phyloP scores from a whole-genome alignment of 1,284 basidiomycete species.

The Chondrostereum purpureum region DNA sequence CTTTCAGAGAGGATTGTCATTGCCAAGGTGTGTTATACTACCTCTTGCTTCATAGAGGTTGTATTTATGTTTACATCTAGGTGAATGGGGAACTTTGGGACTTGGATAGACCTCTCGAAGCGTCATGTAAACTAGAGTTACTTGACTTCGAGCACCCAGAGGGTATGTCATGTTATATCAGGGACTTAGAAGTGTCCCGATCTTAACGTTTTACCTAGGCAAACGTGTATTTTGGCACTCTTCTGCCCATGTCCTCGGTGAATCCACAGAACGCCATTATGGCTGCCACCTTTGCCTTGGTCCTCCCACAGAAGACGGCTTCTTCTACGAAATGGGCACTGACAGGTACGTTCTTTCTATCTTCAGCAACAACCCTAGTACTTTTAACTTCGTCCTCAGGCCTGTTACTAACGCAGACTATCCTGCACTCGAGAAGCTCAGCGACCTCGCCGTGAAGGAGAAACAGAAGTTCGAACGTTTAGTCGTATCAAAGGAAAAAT shows the following conservation, averaged over 20 bases:
- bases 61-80: slow-evolving; percentile 28
- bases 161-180: slow-evolving; percentile 56
- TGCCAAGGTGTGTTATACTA: slow-evolving; percentile 59
- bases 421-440: slow-evolving; percentile 82
- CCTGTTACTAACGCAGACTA: slow-evolving; percentile 81
- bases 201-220: too few relatives aligned
- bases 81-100: slow-evolving; percentile 93
- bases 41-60: neutral
- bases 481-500: slow-evolving; percentile 87
- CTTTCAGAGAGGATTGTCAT: slow-evolving; percentile 90
- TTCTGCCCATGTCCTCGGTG: slow-evolving; percentile 97
- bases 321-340: slow-evolving; percentile 99
- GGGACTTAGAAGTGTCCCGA: too few relatives aligned
- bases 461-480: slow-evolving; percentile 97
- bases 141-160: slow-evolving; percentile 95
- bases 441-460: slow-evolving; percentile 88
- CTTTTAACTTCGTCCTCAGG: slow-evolving; percentile 35
- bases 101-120: slow-evolving; percentile 88
- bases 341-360: slow-evolving; percentile 38
- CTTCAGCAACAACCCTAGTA: slow-evolving; percentile 3
- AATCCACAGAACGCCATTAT: slow-evolving; percentile 94
- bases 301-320: slow-evolving; percentile 96
- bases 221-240: slow-evolving; percentile 99
- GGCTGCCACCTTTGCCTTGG: slow-evolving; percentile 97
- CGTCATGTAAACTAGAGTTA: slow-evolving; percentile 74